These are phyloP conservation scores for Backusella tarrabulga DNA, from an alignment of 192 early-diverging fungal species.

Conservation along the genomic window DNA sequence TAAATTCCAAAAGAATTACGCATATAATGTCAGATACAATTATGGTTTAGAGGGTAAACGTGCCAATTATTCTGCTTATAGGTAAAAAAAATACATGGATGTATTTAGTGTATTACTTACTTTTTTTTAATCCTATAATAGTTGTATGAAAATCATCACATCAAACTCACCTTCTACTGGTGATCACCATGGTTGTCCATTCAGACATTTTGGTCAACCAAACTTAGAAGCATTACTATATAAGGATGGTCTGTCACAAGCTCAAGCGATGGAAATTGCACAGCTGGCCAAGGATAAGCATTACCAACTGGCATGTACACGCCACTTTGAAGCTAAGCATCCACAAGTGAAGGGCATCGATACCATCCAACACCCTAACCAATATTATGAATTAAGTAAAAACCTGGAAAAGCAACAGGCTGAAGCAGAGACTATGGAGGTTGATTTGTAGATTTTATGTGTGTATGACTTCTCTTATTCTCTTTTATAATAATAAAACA, in stretches of 20 bases:
- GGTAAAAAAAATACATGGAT: conserved; percentile 33
- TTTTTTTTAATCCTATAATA: conserved; percentile 8
- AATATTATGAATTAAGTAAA: conserved; percentile 73
- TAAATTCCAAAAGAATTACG: conserved; percentile 89
- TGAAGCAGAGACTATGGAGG: neutral
- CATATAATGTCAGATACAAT: conserved; percentile 95
- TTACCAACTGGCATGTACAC: conserved; percentile 93
- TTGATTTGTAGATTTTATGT: neutral
- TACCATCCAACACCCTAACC: conserved; percentile 91
- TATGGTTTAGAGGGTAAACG: conserved; percentile 95
- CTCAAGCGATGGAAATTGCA: conserved; percentile 63
- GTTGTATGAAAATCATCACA: conserved; percentile 88
- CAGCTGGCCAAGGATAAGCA: conserved; percentile 69
- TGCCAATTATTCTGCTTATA: conserved; percentile 71
- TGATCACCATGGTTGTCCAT: conserved; percentile 96
- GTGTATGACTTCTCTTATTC: neutral
- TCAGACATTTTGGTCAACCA: conserved; percentile 72
- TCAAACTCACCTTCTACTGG: conserved; percentile 72
- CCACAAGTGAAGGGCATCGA: conserved; percentile 48
- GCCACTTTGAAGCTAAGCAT: conserved; percentile 76
- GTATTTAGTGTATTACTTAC: too few relatives aligned
- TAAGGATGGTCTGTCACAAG: conserved; percentile 56
- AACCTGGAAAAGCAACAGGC: neutral
- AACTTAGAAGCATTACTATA: conserved; percentile 63
- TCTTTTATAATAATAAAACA: too few relatives aligned